Evolutionary conservation across 2,329 filamentous ascomycete genomes (phyloP).

Genomic region (Coniochaeta sp.): DNA sequence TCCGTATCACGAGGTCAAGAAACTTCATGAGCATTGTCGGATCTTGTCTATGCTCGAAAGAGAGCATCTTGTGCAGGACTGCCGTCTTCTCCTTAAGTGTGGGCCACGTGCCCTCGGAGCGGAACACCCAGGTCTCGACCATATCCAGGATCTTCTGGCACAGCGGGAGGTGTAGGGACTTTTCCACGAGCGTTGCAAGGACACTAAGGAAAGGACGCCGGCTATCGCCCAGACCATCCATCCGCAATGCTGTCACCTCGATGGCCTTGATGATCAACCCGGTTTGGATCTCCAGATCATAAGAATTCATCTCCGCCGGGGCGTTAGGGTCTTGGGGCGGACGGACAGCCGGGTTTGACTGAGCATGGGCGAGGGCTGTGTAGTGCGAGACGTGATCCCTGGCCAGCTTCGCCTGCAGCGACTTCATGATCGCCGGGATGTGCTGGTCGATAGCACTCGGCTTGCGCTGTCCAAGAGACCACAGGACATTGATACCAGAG

Average conservation of each 20-base stretch:
- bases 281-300: slow-evolving; percentile 83
- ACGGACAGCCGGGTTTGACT: slow-evolving; percentile 29
- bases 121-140: slow-evolving; percentile 95
- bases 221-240: slow-evolving; percentile 88
- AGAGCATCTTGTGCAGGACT: slow-evolving; percentile 97
- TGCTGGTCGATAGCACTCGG: slow-evolving; percentile 86
- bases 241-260: slow-evolving; percentile 82
- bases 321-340: slow-evolving; percentile 47
- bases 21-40: slow-evolving; percentile 85
- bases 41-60: slow-evolving; percentile 82
- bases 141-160: slow-evolving; percentile 91
- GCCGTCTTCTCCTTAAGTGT: slow-evolving; percentile 98
- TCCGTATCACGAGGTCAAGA: slow-evolving; percentile 89
- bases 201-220: slow-evolving; percentile 91
- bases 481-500: slow-evolving; percentile 86
- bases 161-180: slow-evolving; percentile 77
- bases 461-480: slow-evolving; percentile 81
- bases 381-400: slow-evolving; percentile 86
- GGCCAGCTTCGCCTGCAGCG: slow-evolving; percentile 82
- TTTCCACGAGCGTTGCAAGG: slow-evolving; percentile 88
- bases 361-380: slow-evolving; percentile 42
- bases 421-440: slow-evolving; percentile 83
- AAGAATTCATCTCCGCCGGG: slow-evolving; percentile 56
- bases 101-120: slow-evolving; percentile 88
- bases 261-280: slow-evolving; percentile 92